phyloP scores from a whole-genome alignment of 139 green algal species.

The Chlorella sorokiniana region DNA sequence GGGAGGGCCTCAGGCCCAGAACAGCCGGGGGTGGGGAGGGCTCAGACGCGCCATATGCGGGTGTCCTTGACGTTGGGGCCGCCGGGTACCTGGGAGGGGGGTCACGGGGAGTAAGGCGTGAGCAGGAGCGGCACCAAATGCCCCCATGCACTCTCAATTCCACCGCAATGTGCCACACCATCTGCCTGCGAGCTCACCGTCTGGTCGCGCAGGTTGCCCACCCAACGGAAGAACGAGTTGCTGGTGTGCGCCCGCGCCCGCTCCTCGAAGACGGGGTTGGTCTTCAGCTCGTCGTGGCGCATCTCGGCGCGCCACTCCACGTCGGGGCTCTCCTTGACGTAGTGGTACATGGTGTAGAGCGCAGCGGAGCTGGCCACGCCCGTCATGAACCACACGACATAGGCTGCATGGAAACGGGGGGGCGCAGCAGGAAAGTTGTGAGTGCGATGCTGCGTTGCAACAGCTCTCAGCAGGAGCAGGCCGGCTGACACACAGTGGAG shows the following conservation, averaged over 20 bases:
- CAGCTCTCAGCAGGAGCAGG: too few species aligned
- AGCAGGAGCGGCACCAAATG: too few species aligned
- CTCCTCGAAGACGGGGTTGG: not conserved
- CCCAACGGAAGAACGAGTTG: conserved; percentile 26
- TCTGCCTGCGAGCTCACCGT: not conserved
- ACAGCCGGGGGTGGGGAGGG: not conserved
- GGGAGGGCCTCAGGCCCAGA: not conserved
- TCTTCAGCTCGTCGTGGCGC: conserved; percentile 7
- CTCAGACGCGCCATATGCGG: conserved; percentile 3
- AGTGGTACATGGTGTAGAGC: conserved; percentile 7
- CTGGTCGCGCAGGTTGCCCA: not conserved
- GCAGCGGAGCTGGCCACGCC: conserved; percentile 8
- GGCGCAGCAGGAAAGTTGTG: not conserved
- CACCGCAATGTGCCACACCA: too few species aligned
- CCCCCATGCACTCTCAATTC: too few species aligned
- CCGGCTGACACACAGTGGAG: too few species aligned
- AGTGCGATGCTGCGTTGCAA: too few species aligned
- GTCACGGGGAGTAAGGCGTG: too few species aligned
- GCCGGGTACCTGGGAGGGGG: not conserved
- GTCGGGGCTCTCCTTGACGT: conserved; percentile 7
- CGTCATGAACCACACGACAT: conserved; percentile 3
- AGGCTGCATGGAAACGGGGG: not conserved
- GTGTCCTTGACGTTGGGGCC: conserved; percentile 19
- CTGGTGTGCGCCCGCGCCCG: not conserved
- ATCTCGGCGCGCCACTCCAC: conserved; percentile 20